Conservation (phyloP, 2,329 filamentous ascomycete genomes). For the Piedraia hortae region DNA sequence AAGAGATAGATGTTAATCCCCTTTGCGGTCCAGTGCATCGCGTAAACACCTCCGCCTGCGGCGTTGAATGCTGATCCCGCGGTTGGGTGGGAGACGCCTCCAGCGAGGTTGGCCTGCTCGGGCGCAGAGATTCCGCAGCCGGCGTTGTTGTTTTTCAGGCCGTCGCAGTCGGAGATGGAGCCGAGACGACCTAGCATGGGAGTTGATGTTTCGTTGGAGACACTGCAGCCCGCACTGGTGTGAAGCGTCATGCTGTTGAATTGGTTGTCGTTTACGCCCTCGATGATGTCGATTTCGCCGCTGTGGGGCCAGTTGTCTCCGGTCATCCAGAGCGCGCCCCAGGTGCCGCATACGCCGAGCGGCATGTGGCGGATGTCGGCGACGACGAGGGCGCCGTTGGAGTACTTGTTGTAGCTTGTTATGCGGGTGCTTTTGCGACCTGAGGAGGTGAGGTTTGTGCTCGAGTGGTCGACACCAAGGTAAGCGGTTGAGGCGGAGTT, state of each 20-base stretch:
- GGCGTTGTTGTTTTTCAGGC: slow-evolving; percentile 7
- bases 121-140: slow-evolving; percentile 1
- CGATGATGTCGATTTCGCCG: slow-evolving; percentile 24
- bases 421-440: slow-evolving; percentile 18
- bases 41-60: slow-evolving; percentile 19
- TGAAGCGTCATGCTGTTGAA: slow-evolving; percentile 22
- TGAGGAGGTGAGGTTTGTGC: slow-evolving; percentile 3
- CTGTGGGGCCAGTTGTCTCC: slow-evolving; percentile 13
- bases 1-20: slow-evolving; percentile 67
- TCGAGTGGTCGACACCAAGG: slow-evolving; percentile 20
- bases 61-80: slow-evolving; percentile 25
- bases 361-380: slow-evolving; percentile 25
- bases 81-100: slow-evolving; percentile 6
- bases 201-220: slow-evolving; percentile 11
- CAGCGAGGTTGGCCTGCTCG: neutral
- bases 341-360: slow-evolving; percentile 18
- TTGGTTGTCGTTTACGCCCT: slow-evolving; percentile 18
- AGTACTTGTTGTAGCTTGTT: slow-evolving; percentile 19
- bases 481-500: slow-evolving; percentile 13
- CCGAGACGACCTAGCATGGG: neutral
- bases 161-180: neutral
- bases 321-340: slow-evolving; percentile 22
- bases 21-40: slow-evolving; percentile 35
- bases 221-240: slow-evolving; percentile 18
- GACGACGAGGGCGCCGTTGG: slow-evolving; percentile 21